These are phyloP conservation scores for Dendrobium nobile DNA, from an alignment of 106 monocot species.

Conservation along the genomic window DNA sequence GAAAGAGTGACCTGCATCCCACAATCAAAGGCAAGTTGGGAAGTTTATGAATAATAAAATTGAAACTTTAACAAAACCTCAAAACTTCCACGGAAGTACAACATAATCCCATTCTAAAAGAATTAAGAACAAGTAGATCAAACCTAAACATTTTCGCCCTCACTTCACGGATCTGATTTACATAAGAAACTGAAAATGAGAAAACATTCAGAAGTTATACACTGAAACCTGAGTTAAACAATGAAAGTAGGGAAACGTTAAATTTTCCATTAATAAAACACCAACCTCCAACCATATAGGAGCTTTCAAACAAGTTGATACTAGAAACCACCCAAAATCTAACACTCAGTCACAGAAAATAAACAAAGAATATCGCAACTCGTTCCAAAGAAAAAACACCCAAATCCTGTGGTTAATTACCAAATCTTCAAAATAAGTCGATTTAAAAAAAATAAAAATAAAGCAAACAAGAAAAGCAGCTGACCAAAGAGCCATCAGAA, in stretches of 20 bases:
- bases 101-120: not conserved
- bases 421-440: not conserved
- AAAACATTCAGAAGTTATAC: not conserved
- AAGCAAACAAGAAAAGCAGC: not conserved
- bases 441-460: not conserved
- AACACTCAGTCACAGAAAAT: not conserved
- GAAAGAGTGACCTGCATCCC: not conserved
- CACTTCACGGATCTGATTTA: not conserved
- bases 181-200: not conserved
- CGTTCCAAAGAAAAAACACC: not conserved
- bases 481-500: not conserved
- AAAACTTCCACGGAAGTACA: not conserved
- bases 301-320: not conserved
- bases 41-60: not conserved
- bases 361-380: not conserved
- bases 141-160: not conserved
- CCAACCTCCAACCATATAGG: not conserved
- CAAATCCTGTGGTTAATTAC: not conserved
- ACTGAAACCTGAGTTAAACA: not conserved
- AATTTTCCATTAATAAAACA: not conserved
- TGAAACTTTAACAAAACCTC: not conserved
- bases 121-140: not conserved
- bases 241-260: not conserved
- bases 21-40: not conserved
- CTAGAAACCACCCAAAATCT: not conserved